A percentile compares a stretch with the other conserved stretches of the same genome.
Evolutionary conservation across 23 red algal species (phyloP).

Genomic region (Gracilaria vermiculophylla): DNA sequence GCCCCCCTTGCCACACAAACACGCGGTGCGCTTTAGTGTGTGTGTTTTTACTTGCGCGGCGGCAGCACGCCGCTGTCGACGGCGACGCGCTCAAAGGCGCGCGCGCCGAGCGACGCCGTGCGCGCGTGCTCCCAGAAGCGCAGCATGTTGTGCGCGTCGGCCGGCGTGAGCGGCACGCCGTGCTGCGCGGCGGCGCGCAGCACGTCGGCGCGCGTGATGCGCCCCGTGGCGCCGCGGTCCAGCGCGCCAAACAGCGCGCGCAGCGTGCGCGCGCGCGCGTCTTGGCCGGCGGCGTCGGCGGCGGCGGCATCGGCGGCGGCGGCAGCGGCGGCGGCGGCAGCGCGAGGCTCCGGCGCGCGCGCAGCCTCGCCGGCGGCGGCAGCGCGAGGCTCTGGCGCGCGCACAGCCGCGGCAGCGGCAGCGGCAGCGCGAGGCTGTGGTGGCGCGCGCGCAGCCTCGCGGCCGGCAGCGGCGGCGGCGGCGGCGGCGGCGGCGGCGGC

Average conservation of each 20-base stretch:
- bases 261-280: no score
- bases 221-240: background rate
- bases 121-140: background rate
- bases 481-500: background rate
- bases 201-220: background rate
- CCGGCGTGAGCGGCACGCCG: background rate
- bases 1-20: no score
- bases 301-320: no score
- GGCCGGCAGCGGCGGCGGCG: background rate
- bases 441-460: background rate
- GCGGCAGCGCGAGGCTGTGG: no score
- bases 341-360: no score
- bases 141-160: background rate
- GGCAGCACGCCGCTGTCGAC: background rate
- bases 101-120: background rate
- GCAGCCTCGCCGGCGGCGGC: no score
- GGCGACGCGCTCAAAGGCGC: background rate
- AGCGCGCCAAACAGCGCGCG: background rate
- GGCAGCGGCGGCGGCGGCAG: no score
- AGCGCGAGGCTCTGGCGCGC: no score
- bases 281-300: no score
- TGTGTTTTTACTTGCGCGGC: no score
- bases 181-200: background rate
- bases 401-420: no score
- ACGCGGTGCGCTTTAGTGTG: no score